Percentiles rank a stretch among this genome's conserved stretches.
Conservation (phyloP, 768 basidiomycete genomes). For the Candolleomyces efflorescens region DNA sequence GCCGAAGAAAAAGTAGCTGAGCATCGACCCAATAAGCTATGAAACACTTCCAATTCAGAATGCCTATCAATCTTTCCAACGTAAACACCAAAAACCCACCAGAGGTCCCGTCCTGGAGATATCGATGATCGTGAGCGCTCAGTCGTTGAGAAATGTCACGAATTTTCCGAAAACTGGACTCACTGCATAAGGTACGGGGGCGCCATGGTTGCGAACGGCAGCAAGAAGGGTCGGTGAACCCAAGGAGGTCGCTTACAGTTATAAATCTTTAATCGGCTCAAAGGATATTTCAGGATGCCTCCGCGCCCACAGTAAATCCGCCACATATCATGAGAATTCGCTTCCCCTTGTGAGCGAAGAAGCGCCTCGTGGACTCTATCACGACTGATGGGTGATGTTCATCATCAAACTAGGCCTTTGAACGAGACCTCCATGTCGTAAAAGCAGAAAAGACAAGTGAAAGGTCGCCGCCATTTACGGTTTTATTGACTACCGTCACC, state of each 20-base stretch:
- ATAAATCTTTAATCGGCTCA: not conserved
- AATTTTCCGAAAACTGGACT: not conserved
- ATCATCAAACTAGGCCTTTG: too few relatives aligned
- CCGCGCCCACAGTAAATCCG: not conserved
- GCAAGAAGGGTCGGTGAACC: not conserved
- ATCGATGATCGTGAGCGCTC: too few relatives aligned
- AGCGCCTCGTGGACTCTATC: too few relatives aligned
- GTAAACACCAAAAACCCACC: not conserved
- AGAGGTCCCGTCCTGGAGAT: not conserved
- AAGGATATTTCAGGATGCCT: not conserved
- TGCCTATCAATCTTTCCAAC: not conserved
- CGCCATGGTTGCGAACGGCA: not conserved
- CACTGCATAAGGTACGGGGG: not conserved
- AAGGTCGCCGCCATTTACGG: too few relatives aligned
- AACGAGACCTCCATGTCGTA: too few relatives aligned
- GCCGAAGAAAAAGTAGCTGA: conserved; percentile 2
- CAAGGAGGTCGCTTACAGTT: not conserved
- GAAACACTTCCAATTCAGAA: not conserved
- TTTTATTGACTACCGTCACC: too few relatives aligned
- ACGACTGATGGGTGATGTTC: too few relatives aligned
- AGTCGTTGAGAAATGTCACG: not conserved
- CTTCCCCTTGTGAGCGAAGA: not conserved
- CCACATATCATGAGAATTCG: not conserved
- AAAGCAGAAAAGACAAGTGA: too few relatives aligned
- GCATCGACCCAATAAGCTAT: not conserved